A percentile compares a stretch with the other conserved stretches of the same genome.
These are phyloP conservation scores for Fusarium subtropicale DNA, from an alignment of 2,329 filamentous ascomycete species.

Conservation along the genomic window DNA sequence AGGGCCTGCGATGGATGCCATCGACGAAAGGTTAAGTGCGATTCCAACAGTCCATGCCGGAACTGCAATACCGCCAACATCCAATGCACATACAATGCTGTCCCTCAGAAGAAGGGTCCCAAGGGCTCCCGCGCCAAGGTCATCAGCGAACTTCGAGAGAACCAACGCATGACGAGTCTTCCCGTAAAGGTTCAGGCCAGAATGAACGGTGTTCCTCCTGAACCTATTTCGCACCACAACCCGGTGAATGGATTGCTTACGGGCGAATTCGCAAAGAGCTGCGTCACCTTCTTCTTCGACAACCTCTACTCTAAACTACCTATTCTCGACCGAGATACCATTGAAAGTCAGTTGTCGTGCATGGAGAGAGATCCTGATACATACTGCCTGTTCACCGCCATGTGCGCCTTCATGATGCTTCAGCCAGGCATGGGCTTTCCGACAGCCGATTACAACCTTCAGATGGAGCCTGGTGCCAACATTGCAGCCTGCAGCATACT, in stretches of 20 bases:
- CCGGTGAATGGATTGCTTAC: slow-evolving; percentile 72
- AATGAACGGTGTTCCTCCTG: slow-evolving; percentile 65
- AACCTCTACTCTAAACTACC: slow-evolving; percentile 74
- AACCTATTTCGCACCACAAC: slow-evolving; percentile 51
- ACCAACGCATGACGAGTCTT: slow-evolving; percentile 73
- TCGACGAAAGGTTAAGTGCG: slow-evolving; percentile 80
- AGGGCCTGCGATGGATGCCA: slow-evolving; percentile 79
- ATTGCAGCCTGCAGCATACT: slow-evolving; percentile 74
- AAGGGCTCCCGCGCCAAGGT: slow-evolving; percentile 81
- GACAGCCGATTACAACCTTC: slow-evolving; percentile 66
- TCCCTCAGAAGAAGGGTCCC: slow-evolving; percentile 81
- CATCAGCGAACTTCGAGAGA: slow-evolving; percentile 78
- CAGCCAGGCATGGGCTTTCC: slow-evolving; percentile 73
- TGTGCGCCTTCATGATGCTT: slow-evolving; percentile 75
- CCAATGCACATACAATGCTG: slow-evolving; percentile 78
- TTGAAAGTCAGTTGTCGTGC: slow-evolving; percentile 69
- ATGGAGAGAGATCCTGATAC: slow-evolving; percentile 72
- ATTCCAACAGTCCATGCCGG: slow-evolving; percentile 76
- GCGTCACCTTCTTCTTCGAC: slow-evolving; percentile 75
- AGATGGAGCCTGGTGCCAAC: slow-evolving; percentile 68
- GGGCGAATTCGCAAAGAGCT: slow-evolving; percentile 72
- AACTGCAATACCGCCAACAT: slow-evolving; percentile 76
- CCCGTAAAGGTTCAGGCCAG: slow-evolving; percentile 71
- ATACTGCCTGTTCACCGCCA: slow-evolving; percentile 72
- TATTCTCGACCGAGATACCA: slow-evolving; percentile 67